Evolutionary conservation across 306 rosid genomes (phyloP), one percentile per base, ranked within the genome.

Genomic region (Geum urbanum): DNA sequence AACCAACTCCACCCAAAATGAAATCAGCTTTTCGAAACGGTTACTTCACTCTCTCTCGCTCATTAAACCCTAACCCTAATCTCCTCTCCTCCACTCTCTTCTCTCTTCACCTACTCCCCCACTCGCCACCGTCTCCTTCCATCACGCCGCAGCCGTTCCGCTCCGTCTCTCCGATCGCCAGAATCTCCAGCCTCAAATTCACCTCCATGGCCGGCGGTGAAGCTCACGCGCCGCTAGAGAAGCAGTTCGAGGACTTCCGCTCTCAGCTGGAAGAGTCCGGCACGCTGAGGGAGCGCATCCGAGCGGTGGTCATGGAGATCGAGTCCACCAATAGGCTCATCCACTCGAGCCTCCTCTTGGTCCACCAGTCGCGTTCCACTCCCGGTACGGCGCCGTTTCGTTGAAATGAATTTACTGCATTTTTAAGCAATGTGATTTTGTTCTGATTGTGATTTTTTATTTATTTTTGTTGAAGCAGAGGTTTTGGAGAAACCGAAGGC

Each of bases 321-420:
- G 99, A 94, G 72, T 91, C 99, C 74, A 80, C 88, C 40, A 56
- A 89, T 0, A 78, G 99, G 78, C 67, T 88, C 66, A 86, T 88
- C 72, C 84, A 91, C 56, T 89, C 95, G 18, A 80, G 81, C 68
- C 80, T 94, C 52, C 97, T 91, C 64, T 83, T 88, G 11, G 96
- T 94, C 64, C 99, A 94, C 73, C 96, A 94, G 67, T 88, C 95
- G 79, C 91, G 95, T 8, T 84, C 91, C 15, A 83, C 88, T 41
- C 87, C 95, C 16, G 99, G 97, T 94, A 87, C 52, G 40, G 24
- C 13, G 37, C 7, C 51, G 60, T 22, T 44, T 63, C 46, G 32
- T 62, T 66, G 73, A 16, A 61, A 72, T 45, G 11, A 7, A 3
- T 6, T 59, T 55, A 9, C 4, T 72, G 35, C 14, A 14, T 13